Conservation (phyloP, 2,329 filamentous ascomycete species). For the Neurospora sp. region DNA sequence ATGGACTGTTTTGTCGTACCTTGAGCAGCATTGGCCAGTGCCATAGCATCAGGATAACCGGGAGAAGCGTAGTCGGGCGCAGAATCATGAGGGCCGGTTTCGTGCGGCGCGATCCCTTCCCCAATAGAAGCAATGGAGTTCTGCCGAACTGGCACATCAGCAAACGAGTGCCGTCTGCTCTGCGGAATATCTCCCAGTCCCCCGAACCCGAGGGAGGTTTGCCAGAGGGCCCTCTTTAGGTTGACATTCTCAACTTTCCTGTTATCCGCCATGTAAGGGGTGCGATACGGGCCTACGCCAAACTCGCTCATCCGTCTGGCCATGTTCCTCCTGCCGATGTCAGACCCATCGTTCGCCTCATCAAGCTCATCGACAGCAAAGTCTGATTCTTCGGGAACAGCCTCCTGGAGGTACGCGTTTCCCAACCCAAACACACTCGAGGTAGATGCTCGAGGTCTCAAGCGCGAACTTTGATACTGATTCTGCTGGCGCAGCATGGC, state of each 20-base stretch:
- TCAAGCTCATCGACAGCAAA: slow-evolving; percentile 66
- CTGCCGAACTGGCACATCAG: slow-evolving; percentile 55
- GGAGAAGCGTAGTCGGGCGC: slow-evolving; percentile 19
- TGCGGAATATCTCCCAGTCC: slow-evolving; percentile 54
- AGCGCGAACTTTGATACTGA: slow-evolving; percentile 41
- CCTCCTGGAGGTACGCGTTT: slow-evolving; percentile 52
- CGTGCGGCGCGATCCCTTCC: slow-evolving; percentile 39
- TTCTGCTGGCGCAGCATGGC: slow-evolving; percentile 47
- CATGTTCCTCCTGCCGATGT: slow-evolving; percentile 35
- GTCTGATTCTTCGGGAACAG: slow-evolving; percentile 56
- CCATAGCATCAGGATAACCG: slow-evolving; percentile 12
- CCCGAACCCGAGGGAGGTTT: slow-evolving; percentile 59
- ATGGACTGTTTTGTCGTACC: slow-evolving; percentile 24
- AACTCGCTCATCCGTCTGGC: slow-evolving; percentile 50
- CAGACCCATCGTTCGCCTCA: slow-evolving; percentile 45
- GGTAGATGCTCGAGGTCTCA: slow-evolving; percentile 50
- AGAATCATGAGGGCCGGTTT: slow-evolving; percentile 34
- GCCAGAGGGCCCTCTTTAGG: slow-evolving; percentile 59
- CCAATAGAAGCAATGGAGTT: slow-evolving; percentile 52
- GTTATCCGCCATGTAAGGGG: slow-evolving; percentile 45
- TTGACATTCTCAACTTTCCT: slow-evolving; percentile 51
- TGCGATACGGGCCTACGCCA: slow-evolving; percentile 35
- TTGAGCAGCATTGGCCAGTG: slow-evolving; percentile 20
- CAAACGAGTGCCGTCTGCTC: slow-evolving; percentile 73
- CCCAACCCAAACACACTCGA: slow-evolving; percentile 40